Conservation (phyloP, 371 early-diverging fungal species). For the Dichotomocladium elegans region DNA sequence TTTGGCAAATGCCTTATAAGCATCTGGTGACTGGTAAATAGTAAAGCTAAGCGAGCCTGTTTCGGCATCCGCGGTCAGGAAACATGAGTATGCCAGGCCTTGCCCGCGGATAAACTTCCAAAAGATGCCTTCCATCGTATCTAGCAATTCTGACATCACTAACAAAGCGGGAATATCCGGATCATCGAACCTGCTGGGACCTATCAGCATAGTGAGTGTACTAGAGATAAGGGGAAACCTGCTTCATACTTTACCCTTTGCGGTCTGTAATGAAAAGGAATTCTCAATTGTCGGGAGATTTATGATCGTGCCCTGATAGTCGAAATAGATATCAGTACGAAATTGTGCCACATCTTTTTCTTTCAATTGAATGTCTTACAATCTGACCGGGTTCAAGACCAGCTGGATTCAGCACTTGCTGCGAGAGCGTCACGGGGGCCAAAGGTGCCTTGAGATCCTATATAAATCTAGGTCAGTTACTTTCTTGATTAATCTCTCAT, state of each 20-base stretch:
- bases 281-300: conserved; percentile 62
- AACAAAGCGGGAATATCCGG: conserved; percentile 57
- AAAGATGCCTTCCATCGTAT: conserved; percentile 63
- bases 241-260: conserved; percentile 17
- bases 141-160: conserved; percentile 58
- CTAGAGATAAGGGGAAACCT: too few relatives aligned
- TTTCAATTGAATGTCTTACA: conserved; percentile 18
- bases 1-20: conserved; percentile 56
- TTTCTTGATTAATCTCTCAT: neutral
- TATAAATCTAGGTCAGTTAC: neutral
- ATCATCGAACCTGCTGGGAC: conserved; percentile 49
- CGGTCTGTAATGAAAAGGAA: conserved; percentile 50
- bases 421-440: conserved; percentile 46
- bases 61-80: conserved; percentile 46
- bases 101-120: conserved; percentile 69
- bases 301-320: conserved; percentile 42
- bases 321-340: neutral
- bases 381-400: conserved; percentile 53
- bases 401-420: conserved; percentile 43
- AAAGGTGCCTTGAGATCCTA: conserved; percentile 8
- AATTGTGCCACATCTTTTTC: too few relatives aligned
- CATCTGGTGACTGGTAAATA: conserved; percentile 58
- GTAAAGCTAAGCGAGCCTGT: conserved; percentile 51
- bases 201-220: conserved; percentile 14
- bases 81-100: conserved; percentile 62